Conservation (phyloP, 140 eudicot genomes). For the Ambrosia hybrid region DNA sequence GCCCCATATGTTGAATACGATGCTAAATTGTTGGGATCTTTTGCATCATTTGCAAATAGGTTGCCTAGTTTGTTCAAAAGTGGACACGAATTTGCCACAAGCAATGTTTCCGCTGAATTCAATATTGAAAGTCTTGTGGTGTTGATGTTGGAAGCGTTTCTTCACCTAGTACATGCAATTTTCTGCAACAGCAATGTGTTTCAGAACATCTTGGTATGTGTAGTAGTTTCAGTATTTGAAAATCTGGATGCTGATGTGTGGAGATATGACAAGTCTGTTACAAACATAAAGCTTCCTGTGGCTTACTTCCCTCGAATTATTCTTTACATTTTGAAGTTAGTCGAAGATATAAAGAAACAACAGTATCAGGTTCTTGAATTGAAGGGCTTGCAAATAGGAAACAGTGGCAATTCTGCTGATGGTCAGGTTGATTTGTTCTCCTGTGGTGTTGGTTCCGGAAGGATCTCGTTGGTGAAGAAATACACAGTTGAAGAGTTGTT, state of each 20-base stretch:
- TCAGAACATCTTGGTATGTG: slow-evolving; percentile 63
- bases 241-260: slow-evolving; percentile 64
- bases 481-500: slow-evolving; percentile 65
- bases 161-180: slow-evolving; percentile 55
- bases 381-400: slow-evolving; percentile 43
- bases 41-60: slow-evolving; percentile 58
- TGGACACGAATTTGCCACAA: slow-evolving; percentile 58
- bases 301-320: slow-evolving; percentile 78
- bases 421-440: slow-evolving; percentile 34
- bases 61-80: slow-evolving; percentile 61
- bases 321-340: slow-evolving; percentile 57
- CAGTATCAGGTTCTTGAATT: slow-evolving; percentile 46
- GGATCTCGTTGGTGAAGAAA: slow-evolving; percentile 49
- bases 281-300: slow-evolving; percentile 61
- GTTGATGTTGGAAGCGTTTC: slow-evolving; percentile 73
- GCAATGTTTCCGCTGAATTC: slow-evolving; percentile 52
- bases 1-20: slow-evolving; percentile 55
- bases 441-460: slow-evolving; percentile 40
- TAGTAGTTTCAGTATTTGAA: slow-evolving; percentile 62
- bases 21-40: slow-evolving; percentile 48
- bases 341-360: slow-evolving; percentile 65
- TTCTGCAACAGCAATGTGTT: slow-evolving; percentile 62
- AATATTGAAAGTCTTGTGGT: slow-evolving; percentile 57
- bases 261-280: slow-evolving; percentile 56
- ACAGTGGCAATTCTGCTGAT: slow-evolving; percentile 25